phyloP scores from a whole-genome alignment of 345 rosid species.

The Salix dunnii region DNA sequence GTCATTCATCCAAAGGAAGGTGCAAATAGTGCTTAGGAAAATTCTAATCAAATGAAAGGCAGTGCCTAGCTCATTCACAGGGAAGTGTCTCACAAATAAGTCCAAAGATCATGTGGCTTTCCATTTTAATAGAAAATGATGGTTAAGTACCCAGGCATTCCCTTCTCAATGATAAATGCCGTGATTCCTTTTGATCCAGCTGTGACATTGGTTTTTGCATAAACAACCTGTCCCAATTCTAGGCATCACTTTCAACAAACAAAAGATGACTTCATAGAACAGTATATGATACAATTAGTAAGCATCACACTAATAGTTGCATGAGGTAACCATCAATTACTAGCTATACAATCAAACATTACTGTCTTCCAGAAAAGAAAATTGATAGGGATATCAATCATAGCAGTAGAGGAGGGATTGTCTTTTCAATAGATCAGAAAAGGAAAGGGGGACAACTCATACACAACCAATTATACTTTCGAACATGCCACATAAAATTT shows the following conservation, averaged over 20 bases:
- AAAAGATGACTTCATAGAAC: constrained; percentile 4
- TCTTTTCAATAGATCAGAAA: background rate
- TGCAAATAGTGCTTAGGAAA: background rate
- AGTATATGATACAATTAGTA: background rate
- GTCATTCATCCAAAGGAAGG: background rate
- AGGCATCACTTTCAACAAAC: constrained; percentile 9
- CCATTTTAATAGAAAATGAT: background rate
- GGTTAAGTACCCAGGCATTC: constrained; percentile 74
- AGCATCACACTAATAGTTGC: background rate
- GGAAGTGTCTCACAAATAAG: no score
- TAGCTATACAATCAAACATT: background rate
- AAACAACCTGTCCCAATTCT: constrained; percentile 55
- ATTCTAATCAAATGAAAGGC: background rate
- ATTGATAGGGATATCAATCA: background rate
- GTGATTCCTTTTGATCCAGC: constrained; percentile 94
- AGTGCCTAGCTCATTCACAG: no score
- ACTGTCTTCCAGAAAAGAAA: no score
- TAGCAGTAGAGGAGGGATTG: background rate
- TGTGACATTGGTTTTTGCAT: constrained; percentile 70
- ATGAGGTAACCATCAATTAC: background rate
- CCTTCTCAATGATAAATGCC: constrained; percentile 85
- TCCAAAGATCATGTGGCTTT: background rate
- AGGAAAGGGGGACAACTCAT: no score
- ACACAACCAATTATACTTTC: background rate
- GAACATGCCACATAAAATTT: background rate